Evolutionary conservation across 371 early-diverging fungal genomes (phyloP), one percentile per base, ranked within the genome.

Genomic region (Apophysomyces trapeziformis): DNA sequence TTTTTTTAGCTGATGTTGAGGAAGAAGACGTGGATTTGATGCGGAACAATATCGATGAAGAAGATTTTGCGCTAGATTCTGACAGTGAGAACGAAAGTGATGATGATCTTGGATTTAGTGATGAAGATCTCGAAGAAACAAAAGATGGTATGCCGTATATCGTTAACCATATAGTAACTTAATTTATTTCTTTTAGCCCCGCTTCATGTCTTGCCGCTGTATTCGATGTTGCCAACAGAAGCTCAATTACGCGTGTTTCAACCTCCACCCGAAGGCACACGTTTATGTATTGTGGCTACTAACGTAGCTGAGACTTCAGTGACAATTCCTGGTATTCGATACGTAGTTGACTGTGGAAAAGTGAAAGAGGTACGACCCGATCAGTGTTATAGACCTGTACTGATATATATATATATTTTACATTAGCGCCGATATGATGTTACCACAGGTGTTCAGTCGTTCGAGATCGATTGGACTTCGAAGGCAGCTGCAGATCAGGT

Each of bases 221-320:
- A 96, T 76, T 94, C 98, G 26, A 88, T 95, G 68, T 77, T 96
- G 54, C 92, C 97, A 5, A 92, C 95, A 0, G 90, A 91, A 45
- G 91, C 93, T 37, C 97, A 98, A 75, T 77, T 95, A 72, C 85
- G 89, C 44, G 95, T 98, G 1, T 98, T 98, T 79, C 85, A 93
- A 60, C 83, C 88, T 9, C 92, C 93, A 37, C 97, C 97, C 5
- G 86, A 89, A 26, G 96, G 96, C 43, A 85, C 91, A n/a, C 89
- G 99, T 14, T 82, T 98, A 37, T 93, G 95, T 70, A 96, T 99
- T 9, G 85, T 99, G 38, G 96, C 98, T 7, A 99, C 99, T 35
- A 99, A 99, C 74, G 97, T 99, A 9, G 99, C 99, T 5, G 99
- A 99, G 81, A 99, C 99, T 0, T 96, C 96, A 14, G 87, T 99